phyloP scores from a whole-genome alignment of 2,329 filamentous ascomycete genomes.

The Truncatella angustata region DNA sequence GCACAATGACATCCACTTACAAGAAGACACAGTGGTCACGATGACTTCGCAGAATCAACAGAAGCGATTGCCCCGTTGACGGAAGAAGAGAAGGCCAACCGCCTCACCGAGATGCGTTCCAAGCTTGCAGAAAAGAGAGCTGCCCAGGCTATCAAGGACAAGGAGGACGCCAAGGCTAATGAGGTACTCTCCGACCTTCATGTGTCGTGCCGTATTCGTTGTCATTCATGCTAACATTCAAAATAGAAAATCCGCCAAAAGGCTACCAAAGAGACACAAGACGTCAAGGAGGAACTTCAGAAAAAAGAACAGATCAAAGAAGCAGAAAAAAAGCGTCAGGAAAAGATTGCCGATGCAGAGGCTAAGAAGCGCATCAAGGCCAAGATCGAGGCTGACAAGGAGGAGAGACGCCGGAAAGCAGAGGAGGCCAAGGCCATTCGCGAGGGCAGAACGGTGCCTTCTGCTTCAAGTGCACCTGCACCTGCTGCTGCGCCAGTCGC shows the following conservation, averaged over 20 bases:
- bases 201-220: background rate
- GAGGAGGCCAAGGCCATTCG: slow-evolving; percentile 82
- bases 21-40: slow-evolving; percentile 61
- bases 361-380: slow-evolving; percentile 88
- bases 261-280: slow-evolving; percentile 83
- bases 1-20: background rate
- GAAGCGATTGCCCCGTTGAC: slow-evolving; percentile 90
- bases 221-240: background rate
- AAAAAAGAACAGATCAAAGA: slow-evolving; percentile 92
- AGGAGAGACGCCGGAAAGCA: slow-evolving; percentile 79
- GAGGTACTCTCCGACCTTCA: slow-evolving; percentile 55
- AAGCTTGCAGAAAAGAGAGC: slow-evolving; percentile 73
- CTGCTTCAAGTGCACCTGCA: slow-evolving; percentile 36
- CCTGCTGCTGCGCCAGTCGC: slow-evolving; percentile 46
- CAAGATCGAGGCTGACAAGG: slow-evolving; percentile 93
- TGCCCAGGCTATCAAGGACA: slow-evolving; percentile 67
- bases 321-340: slow-evolving; percentile 78
- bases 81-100: slow-evolving; percentile 85
- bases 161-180: slow-evolving; percentile 79
- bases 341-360: slow-evolving; percentile 82
- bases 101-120: slow-evolving; percentile 70
- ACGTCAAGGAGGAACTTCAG: slow-evolving; percentile 83
- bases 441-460: slow-evolving; percentile 64
- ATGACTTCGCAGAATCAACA: slow-evolving; percentile 88
- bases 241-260: slow-evolving; percentile 71